Base-by-base conservation (phyloP, 1,284 basidiomycete genomes). In the Pseudozyma thailandica region DNA sequence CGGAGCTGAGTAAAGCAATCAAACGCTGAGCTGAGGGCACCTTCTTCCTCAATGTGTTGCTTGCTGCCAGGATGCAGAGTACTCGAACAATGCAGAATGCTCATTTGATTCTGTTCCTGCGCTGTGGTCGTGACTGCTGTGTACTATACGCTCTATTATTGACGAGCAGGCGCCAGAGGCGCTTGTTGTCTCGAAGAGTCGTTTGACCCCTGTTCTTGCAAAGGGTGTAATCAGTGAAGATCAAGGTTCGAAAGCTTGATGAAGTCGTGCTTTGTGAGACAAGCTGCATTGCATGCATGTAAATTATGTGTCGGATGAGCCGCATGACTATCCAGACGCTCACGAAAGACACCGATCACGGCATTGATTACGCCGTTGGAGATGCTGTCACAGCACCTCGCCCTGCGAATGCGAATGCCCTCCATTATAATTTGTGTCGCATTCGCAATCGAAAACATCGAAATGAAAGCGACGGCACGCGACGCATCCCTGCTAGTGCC, bases 401-500 rank as follows among this genome's bases (percentile, higher is more conserved):
- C 30, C 7, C 15, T 31, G 30, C n/a, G n/a, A n/a, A n/a, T n/a
- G n/a, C n/a, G n/a, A n/a, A n/a, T n/a, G n/a, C n/a, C 4, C 9
- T 21, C 38, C 12, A 7, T 4, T 20, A 9, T 23, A n/a, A 41
- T 21, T 8, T 46, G 15, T 6, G 10, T 6, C 2, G 30, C 28
- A 3, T 42, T n/a, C 16, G 25, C n/a, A 16, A 13, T 16, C 28
- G 26, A 20, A 13, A 16, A 23, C 13, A 13, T 26, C 33, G 8
- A 23, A 42, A 42, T 42, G 37, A 31, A 38, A 20, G 28, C 49
- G 49, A 50, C 39, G 49, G 26, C 21, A 33, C 23, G 49, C 49
- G 49, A 50, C 49, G 20, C 27, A 42, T 21, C 18, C 27, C 28
- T 20, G 8, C n/a, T 35, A n/a, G 6, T 35, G 41, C 42, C 4